These are phyloP conservation scores for Caryopteris hybrid DNA, from an alignment of 305 asterid genomes.

Conservation along the genomic window DNA sequence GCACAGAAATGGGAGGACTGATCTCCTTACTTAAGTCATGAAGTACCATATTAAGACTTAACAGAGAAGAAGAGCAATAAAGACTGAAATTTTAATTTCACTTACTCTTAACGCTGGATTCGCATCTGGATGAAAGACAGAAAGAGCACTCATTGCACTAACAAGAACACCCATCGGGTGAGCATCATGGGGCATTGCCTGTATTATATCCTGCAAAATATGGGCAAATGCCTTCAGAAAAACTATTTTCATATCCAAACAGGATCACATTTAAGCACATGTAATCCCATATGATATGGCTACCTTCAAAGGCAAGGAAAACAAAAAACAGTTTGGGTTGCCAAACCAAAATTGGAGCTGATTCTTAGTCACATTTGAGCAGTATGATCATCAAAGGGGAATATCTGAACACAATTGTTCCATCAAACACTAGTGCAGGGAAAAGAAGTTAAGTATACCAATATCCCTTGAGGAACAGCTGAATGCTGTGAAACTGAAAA, in stretches of 20 bases:
- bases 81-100: background rate
- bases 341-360: background rate
- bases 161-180: constrained; percentile 99
- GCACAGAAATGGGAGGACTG: too few relatives aligned
- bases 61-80: background rate
- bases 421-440: background rate
- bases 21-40: background rate
- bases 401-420: background rate
- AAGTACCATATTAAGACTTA: background rate
- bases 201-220: constrained; percentile 88
- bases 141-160: constrained; percentile 95
- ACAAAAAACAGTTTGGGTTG: background rate
- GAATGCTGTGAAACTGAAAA: constrained; percentile 95
- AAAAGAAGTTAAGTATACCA: constrained; percentile 68
- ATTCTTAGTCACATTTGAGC: constrained; percentile 3
- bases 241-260: too few relatives aligned
- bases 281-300: background rate
- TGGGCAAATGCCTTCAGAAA: constrained; percentile 22
- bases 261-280: too few relatives aligned
- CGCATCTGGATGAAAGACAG: constrained; percentile 97
- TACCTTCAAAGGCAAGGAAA: background rate
- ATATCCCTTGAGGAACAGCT: constrained; percentile 94
- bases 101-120: constrained; percentile 97
- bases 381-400: background rate
- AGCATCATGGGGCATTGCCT: constrained; percentile 99